These are phyloP conservation scores for Alternaria tenuissima DNA, from an alignment of 2,329 filamentous ascomycete species.

Conservation along the genomic window DNA sequence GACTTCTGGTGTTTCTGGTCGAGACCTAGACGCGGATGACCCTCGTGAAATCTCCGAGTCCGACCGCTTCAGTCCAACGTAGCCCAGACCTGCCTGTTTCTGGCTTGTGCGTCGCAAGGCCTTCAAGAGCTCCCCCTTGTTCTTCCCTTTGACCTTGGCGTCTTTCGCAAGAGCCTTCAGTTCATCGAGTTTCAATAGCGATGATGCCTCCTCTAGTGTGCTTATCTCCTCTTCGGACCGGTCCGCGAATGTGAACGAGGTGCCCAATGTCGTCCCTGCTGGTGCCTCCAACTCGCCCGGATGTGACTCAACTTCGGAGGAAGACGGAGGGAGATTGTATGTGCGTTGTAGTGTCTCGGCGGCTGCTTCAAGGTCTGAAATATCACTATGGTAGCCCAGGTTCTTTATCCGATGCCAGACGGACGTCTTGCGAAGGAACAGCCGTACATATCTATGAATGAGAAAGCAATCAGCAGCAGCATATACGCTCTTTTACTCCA, in stretches of 20 bases:
- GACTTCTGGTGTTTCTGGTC: slow-evolving; percentile 40
- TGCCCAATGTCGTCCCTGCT: slow-evolving; percentile 59
- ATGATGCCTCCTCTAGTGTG: slow-evolving; percentile 82
- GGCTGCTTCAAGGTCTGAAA: slow-evolving; percentile 74
- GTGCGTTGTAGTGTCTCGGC: slow-evolving; percentile 69
- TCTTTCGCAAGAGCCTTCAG: slow-evolving; percentile 85
- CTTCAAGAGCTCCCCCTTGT: slow-evolving; percentile 79
- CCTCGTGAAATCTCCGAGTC: slow-evolving; percentile 65
- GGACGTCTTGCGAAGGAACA: slow-evolving; percentile 91
- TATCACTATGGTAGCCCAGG: slow-evolving; percentile 82
- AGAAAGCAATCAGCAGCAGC: not conserved
- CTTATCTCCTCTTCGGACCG: slow-evolving; percentile 75
- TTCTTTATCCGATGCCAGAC: slow-evolving; percentile 86
- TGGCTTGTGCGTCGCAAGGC: slow-evolving; percentile 78
- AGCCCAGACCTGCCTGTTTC: slow-evolving; percentile 77
- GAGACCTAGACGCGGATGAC: slow-evolving; percentile 53
- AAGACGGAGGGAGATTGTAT: slow-evolving; percentile 63
- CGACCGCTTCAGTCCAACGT: slow-evolving; percentile 70
- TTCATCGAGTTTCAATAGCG: slow-evolving; percentile 85
- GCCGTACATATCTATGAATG: slow-evolving; percentile 77
- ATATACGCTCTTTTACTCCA: not conserved
- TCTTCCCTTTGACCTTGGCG: slow-evolving; percentile 85
- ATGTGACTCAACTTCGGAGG: slow-evolving; percentile 47
- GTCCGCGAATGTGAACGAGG: slow-evolving; percentile 80
- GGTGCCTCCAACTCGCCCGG: slow-evolving; percentile 61